Evolutionary conservation across 192 early-diverging fungal species (phyloP), one percentile per base, ranked within the genome.

Genomic region (Kickxella alabastrina): DNA sequence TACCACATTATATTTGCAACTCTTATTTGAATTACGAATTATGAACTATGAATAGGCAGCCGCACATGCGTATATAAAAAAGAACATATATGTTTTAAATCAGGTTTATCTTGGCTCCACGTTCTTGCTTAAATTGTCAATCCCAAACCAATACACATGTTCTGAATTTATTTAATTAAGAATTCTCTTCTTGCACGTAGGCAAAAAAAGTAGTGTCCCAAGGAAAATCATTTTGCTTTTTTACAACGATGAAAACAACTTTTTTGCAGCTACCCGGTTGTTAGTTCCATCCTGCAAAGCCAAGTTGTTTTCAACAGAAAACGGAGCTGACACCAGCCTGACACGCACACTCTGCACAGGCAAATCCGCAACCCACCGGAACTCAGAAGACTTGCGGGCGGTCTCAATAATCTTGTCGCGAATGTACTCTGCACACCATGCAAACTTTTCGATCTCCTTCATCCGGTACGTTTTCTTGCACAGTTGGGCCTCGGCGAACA

Each of bases 351-450:
- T 35, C 22, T 59, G 45, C 8, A 26, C 14, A 13, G 69, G 57
- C 34, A 59, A 5, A 15, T 60, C 41, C 4, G 53, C 49, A n/a
- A 64, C 5, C 70, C 70, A 66, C 10, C 42, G 26, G 31, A 55
- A 62, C 10, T 39, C 43, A 40, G 17, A 27, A 9, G 21, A 13
- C 6, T 27, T 13, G 3, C 4, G 24, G 14, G 47, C 55, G 15
- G 39, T 36, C n/a, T 57, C 49, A 6, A 74, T 21, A 14, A 74
- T 58, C 45, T 61, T 49, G 10, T 48, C 54, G 31, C 62, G 63
- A 6, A 74, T 51, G 28, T 62, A 66, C 21, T 74, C 63, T 10
- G 59, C 24, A 26, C 63, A 66, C 70, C 70, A 74, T 9, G 62
- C 54, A 21, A 62, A 74, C 34, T 54, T 42, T 27, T 50, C 46